These are phyloP conservation scores for Capniomyces stellatus DNA, from an alignment of 371 early-diverging fungal genomes.

Conservation along the genomic window DNA sequence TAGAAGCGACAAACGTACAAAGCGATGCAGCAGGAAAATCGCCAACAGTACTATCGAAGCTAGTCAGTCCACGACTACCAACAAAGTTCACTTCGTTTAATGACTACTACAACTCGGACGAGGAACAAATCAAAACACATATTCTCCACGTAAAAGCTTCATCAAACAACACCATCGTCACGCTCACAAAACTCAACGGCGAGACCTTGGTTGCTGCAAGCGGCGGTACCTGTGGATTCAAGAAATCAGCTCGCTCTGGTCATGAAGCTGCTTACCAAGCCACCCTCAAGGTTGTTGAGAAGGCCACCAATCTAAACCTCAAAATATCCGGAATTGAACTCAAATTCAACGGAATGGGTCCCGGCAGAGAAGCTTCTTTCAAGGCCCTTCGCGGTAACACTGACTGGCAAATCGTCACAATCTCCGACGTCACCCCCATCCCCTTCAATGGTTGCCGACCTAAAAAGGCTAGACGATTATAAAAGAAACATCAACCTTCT, in stretches of 20 bases:
- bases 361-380: constrained; percentile 82
- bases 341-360: constrained; percentile 75
- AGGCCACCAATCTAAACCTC: constrained; percentile 41
- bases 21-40: no score
- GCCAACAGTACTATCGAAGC: no score
- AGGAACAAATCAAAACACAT: constrained; percentile 8
- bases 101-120: no score
- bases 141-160: constrained; percentile 60
- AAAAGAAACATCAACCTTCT: constrained; percentile 9
- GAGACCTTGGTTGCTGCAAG: constrained; percentile 48
- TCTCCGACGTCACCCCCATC: constrained; percentile 80
- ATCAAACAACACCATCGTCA: constrained; percentile 77
- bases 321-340: constrained; percentile 49
- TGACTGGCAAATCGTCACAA: constrained; percentile 51
- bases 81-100: no score
- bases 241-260: constrained; percentile 73
- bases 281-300: constrained; percentile 47
- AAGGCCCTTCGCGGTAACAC: constrained; percentile 50
- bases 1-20: no score
- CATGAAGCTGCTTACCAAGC: constrained; percentile 89
- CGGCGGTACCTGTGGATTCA: constrained; percentile 72
- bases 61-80: no score
- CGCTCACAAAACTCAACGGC: constrained; percentile 58
- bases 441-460: constrained; percentile 91
- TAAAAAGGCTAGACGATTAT: constrained; percentile 73